Evolutionary conservation across 2,329 filamentous ascomycete species (phyloP), one percentile per base, ranked within the genome.

Genomic region (Fusarium sp.): DNA sequence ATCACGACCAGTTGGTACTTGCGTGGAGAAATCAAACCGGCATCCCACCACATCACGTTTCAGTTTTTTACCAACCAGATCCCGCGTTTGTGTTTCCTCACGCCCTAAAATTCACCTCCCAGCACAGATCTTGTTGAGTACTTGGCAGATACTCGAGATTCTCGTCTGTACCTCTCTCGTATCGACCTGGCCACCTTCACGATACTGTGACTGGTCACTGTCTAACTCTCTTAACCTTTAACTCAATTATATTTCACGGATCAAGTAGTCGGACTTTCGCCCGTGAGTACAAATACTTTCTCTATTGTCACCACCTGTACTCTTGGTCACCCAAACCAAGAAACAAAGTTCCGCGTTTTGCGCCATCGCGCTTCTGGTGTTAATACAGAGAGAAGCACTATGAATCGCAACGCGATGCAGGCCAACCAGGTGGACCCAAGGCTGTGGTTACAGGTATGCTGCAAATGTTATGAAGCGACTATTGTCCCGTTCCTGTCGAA

Each of bases 221-320:
- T 73, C 61, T 63, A 69, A 70, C 70, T 62, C 39, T 42, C 27
- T 41, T 60, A 21, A 57, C 27, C 15, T 35, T 61, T 41, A 54
- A 56, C 41, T 49, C 37, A 58, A 37, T 31, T 29, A 19, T 56
- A 45, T 48, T 57, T 57, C 33, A 39, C 35, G 23, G 35, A 54
- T 10, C 33, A 51, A 78, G 66, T 73, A 74, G 66, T 73, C 76
- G 73, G 74, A 76, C 77, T 76, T 69, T 79, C 72, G 76, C 78
- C 77, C 76, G 81, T 83, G 78, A 83, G 81, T 83, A 78, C 73
- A 77, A 60, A 41, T 54, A 23, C 29, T 60, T 61, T 56, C 39
- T 57, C 51, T 52, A 45, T 48, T 72, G 72, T 60, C 37, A 63
- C 56, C 70, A 54, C 62, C 66, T 67, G 75, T 38, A 38, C 31